A percentile compares a stretch with the other conserved stretches of the same genome.
phyloP scores from a whole-genome alignment of 306 rosid genomes.

The Lathyrus aphaca region DNA sequence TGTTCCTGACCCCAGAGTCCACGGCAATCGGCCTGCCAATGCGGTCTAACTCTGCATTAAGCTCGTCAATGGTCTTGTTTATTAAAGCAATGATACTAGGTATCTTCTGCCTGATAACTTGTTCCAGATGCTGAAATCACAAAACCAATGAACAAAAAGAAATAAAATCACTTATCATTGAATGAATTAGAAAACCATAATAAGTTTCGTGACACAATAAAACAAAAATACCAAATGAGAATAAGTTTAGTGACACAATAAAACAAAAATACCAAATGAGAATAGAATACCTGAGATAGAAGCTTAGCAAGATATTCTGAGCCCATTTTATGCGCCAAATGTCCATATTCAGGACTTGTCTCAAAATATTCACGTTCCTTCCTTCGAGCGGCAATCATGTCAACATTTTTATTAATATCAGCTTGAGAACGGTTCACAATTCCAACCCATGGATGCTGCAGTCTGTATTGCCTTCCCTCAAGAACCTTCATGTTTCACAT shows the following conservation, averaged over 20 bases:
- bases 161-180: slow-evolving; percentile 20
- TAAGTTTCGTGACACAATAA: slow-evolving; percentile 17
- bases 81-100: slow-evolving; percentile 94
- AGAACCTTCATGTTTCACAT: slow-evolving; percentile 70
- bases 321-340: slow-evolving; percentile 96
- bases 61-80: slow-evolving; percentile 91
- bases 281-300: slow-evolving; percentile 74
- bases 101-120: slow-evolving; percentile 95
- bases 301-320: slow-evolving; percentile 98
- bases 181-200: slow-evolving; percentile 29
- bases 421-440: slow-evolving; percentile 99
- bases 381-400: slow-evolving; percentile 90
- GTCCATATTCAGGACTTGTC: slow-evolving; percentile 97
- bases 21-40: slow-evolving; percentile 95
- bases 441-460: slow-evolving; percentile 99
- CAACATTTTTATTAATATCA: slow-evolving; percentile 91
- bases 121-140: slow-evolving; percentile 84
- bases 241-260: slow-evolving; percentile 35
- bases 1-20: slow-evolving; percentile 85
- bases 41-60: slow-evolving; percentile 94
- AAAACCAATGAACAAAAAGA: slow-evolving; percentile 37
- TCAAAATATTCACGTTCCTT: slow-evolving; percentile 94
- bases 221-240: slow-evolving; percentile 27
- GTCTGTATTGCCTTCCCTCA: slow-evolving; percentile 90
- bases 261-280: slow-evolving; percentile 25